These are phyloP conservation scores for Talaromyces sp. DNA, from an alignment of 2,329 filamentous ascomycete species.

Conservation along the genomic window DNA sequence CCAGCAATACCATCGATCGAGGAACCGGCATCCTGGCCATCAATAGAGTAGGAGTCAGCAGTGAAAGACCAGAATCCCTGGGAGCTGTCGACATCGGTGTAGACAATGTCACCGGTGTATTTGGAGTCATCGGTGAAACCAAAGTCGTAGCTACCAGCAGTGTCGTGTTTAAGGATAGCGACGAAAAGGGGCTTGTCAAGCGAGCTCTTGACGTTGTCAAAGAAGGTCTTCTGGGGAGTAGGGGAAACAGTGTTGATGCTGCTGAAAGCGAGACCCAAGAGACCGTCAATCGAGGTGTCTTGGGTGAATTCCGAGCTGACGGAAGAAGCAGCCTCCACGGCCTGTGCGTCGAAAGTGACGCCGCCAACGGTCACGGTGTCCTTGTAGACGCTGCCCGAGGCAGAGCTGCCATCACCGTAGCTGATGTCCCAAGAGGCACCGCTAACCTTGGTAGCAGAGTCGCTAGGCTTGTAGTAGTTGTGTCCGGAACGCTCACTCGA, in stretches of 20 bases:
- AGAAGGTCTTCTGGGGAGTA: slow-evolving; percentile 49
- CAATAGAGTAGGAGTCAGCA: slow-evolving; percentile 53
- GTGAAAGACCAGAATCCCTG: slow-evolving; percentile 63
- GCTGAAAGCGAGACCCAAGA: slow-evolving; percentile 58
- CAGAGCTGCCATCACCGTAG: slow-evolving; percentile 63
- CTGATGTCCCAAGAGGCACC: slow-evolving; percentile 56
- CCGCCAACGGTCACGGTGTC: slow-evolving; percentile 61
- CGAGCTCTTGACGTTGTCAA: slow-evolving; percentile 52
- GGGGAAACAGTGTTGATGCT: slow-evolving; percentile 49
- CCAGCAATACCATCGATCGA: slow-evolving; percentile 53
- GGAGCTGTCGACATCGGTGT: slow-evolving; percentile 37
- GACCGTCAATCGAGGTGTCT: slow-evolving; percentile 54
- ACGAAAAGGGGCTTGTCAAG: slow-evolving; percentile 32
- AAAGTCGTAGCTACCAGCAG: slow-evolving; percentile 5
- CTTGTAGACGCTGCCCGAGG: slow-evolving; percentile 60
- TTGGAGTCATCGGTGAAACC: slow-evolving; percentile 1
- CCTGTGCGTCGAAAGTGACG: slow-evolving; percentile 56
- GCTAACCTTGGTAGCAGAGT: slow-evolving; percentile 40
- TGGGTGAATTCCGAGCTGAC: slow-evolving; percentile 52
- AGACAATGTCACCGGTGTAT: slow-evolving; percentile 2
- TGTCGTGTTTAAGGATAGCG: neutral
- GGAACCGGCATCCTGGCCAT: slow-evolving; percentile 35
- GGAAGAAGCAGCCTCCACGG: slow-evolving; percentile 59
- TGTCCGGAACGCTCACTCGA: slow-evolving; percentile 50
- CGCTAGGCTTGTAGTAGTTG: slow-evolving; percentile 53